phyloP scores from a whole-genome alignment of 805 yeast species.

The Groenewaldozyma tartarivorans region DNA sequence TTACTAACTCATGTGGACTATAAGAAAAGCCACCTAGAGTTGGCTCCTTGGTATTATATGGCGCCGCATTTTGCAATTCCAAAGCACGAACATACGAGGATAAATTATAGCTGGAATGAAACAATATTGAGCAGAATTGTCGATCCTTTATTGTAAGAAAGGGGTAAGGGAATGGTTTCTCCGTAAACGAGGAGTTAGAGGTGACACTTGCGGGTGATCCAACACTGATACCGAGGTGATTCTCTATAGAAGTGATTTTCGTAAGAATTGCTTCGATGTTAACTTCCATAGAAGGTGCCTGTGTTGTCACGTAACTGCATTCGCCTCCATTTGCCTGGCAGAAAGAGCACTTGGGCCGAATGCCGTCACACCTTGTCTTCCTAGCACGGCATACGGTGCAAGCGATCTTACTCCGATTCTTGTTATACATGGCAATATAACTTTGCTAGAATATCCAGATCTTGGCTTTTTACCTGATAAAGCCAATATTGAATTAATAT shows the following conservation, averaged over 20 bases:
- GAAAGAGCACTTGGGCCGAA: conserved; percentile 5
- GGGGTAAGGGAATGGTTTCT: neutral
- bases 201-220: neutral
- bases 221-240: neutral
- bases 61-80: conserved; percentile 1
- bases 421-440: too few species aligned
- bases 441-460: too few species aligned
- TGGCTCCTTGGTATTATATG: too few species aligned
- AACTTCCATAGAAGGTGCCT: conserved; percentile 2
- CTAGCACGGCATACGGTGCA: conserved; percentile 4
- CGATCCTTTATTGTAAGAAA: neutral
- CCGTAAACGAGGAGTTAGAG: neutral
- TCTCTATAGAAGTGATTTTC: conserved; percentile 1
- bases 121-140: neutral
- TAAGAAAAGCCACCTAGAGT: neutral
- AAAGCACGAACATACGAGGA: neutral
- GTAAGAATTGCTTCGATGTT: neutral
- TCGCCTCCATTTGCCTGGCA: conserved; percentile 2
- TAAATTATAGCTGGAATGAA: neutral
- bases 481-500: too few species aligned
- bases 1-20: conserved; percentile 3
- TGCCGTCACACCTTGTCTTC: conserved; percentile 4
- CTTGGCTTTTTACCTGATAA: too few species aligned
- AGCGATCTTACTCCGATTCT: conserved; percentile 5
- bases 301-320: conserved; percentile 4